Percentiles rank a stretch among this genome's conserved stretches.
Evolutionary conservation across 2,329 filamentous ascomycete species (phyloP).

Genomic region (Didymella segeticola): DNA sequence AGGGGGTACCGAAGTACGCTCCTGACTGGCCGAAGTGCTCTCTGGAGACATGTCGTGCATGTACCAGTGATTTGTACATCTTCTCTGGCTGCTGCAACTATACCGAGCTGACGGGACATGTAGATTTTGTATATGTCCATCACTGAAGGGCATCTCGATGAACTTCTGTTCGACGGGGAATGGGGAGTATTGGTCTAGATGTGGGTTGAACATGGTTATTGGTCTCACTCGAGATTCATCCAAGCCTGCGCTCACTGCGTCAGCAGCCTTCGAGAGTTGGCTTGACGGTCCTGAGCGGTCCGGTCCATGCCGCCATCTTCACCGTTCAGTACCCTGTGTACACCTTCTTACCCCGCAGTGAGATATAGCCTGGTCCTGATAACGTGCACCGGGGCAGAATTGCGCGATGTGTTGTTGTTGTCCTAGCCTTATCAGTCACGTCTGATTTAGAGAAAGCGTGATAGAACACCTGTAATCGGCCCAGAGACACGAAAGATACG

Average conservation of each 20-base stretch:
- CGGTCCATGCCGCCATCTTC: conserved; percentile 22
- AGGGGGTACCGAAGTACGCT: not conserved
- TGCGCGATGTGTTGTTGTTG: conserved; percentile 21
- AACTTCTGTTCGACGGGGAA: no score
- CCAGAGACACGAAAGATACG: not conserved
- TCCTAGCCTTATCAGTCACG: conserved; percentile 23
- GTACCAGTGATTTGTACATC: not conserved
- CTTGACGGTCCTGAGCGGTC: conserved; percentile 10
- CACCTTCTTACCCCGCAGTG: conserved; percentile 13
- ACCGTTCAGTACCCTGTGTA: conserved; percentile 4
- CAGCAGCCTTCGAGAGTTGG: not conserved
- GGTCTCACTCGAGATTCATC: not conserved
- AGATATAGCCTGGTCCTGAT: conserved; percentile 4
- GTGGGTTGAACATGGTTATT: not conserved
- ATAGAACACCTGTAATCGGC: conserved; percentile 8
- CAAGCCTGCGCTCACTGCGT: not conserved
- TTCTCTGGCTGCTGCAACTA: not conserved
- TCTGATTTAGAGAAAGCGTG: not conserved
- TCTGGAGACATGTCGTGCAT: not conserved
- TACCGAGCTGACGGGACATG: not conserved
- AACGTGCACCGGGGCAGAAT: conserved; percentile 4
- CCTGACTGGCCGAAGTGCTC: not conserved
- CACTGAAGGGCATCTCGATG: not conserved
- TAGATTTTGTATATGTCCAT: not conserved
- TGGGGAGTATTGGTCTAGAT: not conserved